Evolutionary conservation across 495 filamentous ascomycete genomes (phyloP), one percentile per base, ranked within the genome.

Genomic region (Rhypophila decipiens): DNA sequence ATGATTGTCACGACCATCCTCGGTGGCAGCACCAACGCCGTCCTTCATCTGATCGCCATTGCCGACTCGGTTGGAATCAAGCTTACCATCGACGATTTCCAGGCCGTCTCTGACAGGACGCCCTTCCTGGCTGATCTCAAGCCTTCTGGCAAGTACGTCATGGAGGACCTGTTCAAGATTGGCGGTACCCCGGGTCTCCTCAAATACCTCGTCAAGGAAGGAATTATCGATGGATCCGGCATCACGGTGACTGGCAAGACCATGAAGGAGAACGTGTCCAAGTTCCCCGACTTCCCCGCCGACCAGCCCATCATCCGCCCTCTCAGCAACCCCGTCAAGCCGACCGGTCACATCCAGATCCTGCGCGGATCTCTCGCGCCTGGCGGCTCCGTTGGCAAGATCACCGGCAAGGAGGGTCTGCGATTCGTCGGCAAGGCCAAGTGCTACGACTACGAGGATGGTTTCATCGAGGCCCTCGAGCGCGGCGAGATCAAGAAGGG

Each of bases 1-100:
- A 97, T 98, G 93, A 78, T 90, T 9, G 71, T 98, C 4, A 83
- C 95, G 54, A 96, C 87, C 75, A 91, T 97, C 56, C 90, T 90
- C 9, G 93, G 93, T 38, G 93, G 93, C 46, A 95, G 88, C 39
- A 98, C 93, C 49, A 98, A 98, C 66, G 93, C 94, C 35, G 93
- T 98, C 31, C 82, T 98, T 17, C 93, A 98, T 68, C 71, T 98
- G 37, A 91, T 98, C 63, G 93, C 94, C 54, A 96, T 98, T 24
- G 94, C 93, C 42, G 87, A 97, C 66, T 79, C 85, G 11, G 93
- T 96, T 21, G 94, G 90, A 63, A 79, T 98, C 60, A 86, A 93
- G 66, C 83, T 98, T 46, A 94, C 84, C 42, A 88, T 98, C 50
- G 93, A 98, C 54, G 94, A 98, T 72, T 97, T 98, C 84, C 94